phyloP scores from a whole-genome alignment of 768 basidiomycete species.

The Collybiopsis confluens region DNA sequence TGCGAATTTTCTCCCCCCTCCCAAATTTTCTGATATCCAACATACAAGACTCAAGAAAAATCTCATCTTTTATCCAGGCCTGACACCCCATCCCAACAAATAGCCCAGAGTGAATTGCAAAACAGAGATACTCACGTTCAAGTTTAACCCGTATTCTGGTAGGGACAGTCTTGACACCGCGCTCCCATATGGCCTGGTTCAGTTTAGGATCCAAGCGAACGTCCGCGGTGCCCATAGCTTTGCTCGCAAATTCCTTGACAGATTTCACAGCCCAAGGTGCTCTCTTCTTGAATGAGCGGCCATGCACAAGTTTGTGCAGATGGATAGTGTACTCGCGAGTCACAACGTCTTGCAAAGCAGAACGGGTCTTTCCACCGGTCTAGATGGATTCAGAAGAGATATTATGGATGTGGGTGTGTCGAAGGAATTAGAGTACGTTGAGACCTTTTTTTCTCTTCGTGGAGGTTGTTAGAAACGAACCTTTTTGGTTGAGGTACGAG shows the following conservation, averaged over 20 bases:
- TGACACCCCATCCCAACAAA: background rate
- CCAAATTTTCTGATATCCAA: conserved; percentile 1
- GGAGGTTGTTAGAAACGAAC: background rate
- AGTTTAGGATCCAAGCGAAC: conserved; percentile 93
- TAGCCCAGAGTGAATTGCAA: background rate
- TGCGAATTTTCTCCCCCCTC: too few relatives aligned
- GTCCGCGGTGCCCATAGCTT: conserved; percentile 94
- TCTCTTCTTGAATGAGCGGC: conserved; percentile 94
- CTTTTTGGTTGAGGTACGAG: background rate
- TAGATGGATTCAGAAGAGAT: conserved; percentile 16
- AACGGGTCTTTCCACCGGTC: conserved; percentile 86
- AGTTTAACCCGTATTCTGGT: conserved; percentile 90
- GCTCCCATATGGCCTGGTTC: conserved; percentile 94
- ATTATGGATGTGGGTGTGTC: background rate
- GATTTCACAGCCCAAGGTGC: conserved; percentile 97
- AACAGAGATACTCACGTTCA: conserved; percentile 43
- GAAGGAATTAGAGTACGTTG: background rate
- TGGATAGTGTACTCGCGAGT: conserved; percentile 99
- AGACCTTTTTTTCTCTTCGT: background rate
- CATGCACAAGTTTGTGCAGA: conserved; percentile 91
- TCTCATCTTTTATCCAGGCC: too few relatives aligned
- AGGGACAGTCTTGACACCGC: conserved; percentile 91
- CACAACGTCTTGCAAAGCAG: conserved; percentile 96
- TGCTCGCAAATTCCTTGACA: conserved; percentile 85
- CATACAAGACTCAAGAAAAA: background rate